These are phyloP conservation scores for Coffea canephora DNA, from an alignment of 257 asterid genomes.

Conservation along the genomic window DNA sequence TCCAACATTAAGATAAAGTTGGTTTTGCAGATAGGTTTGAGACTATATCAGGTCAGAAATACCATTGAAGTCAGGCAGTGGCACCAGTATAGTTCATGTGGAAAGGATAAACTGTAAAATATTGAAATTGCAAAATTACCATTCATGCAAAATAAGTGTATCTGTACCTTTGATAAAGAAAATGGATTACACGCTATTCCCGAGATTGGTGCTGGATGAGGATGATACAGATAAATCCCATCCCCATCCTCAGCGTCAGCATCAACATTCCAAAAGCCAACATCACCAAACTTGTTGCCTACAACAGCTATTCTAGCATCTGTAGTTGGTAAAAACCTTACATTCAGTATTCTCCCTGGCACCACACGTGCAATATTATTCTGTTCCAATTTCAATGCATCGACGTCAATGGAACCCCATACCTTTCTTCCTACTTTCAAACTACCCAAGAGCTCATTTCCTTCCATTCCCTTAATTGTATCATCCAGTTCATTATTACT, in stretches of 20 bases:
- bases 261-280: constrained; percentile 81
- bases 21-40: neutral
- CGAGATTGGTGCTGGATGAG: constrained; percentile 80
- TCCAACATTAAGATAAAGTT: neutral
- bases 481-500: constrained; percentile 7
- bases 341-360: constrained; percentile 63
- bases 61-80: neutral
- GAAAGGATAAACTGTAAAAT: neutral
- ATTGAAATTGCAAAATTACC: neutral
- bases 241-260: constrained; percentile 52
- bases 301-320: constrained; percentile 62
- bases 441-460: constrained; percentile 12
- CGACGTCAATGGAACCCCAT: constrained; percentile 47
- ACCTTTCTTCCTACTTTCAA: constrained; percentile 18
- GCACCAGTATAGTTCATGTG: neutral
- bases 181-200: constrained; percentile 62
- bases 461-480: neutral
- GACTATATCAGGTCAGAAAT: neutral
- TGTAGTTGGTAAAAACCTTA: constrained; percentile 62
- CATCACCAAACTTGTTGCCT: constrained; percentile 75
- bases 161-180: constrained; percentile 60
- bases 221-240: constrained; percentile 66
- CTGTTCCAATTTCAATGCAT: constrained; percentile 50
- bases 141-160: neutral
- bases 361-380: constrained; percentile 70